phyloP scores from a whole-genome alignment of 2,329 filamentous ascomycete species.

The Pyrenophora teres region DNA sequence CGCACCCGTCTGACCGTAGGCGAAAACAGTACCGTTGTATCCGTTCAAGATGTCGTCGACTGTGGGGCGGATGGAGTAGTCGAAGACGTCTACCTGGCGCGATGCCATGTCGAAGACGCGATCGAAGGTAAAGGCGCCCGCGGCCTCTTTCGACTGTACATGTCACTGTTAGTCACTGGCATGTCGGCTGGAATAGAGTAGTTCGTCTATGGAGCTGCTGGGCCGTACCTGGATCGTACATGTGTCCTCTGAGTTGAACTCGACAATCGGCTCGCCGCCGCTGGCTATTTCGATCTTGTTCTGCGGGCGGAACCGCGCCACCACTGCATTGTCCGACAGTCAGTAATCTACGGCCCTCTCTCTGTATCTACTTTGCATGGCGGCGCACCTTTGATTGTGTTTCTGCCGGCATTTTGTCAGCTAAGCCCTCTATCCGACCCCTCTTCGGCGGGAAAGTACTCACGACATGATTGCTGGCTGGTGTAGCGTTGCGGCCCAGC shows the following conservation, averaged over 20 bases:
- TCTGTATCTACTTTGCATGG: background rate
- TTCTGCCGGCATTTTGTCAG: conserved; percentile 49
- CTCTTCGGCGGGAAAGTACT: conserved; percentile 23
- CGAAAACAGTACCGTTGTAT: conserved; percentile 98
- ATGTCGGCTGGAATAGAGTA: too few species aligned
- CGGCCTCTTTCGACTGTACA: conserved; percentile 75
- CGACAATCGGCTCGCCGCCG: conserved; percentile 89
- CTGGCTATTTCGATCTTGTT: conserved; percentile 91
- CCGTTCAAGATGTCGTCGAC: conserved; percentile 98
- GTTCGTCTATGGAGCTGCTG: background rate
- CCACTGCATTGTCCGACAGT: conserved; percentile 62
- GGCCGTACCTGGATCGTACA: conserved; percentile 77
- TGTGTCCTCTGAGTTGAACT: conserved; percentile 86
- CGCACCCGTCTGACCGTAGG: conserved; percentile 96
- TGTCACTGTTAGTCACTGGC: conserved; percentile 20
- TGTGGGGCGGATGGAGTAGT: conserved; percentile 94
- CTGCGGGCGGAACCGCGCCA: conserved; percentile 96
- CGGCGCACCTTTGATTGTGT: conserved; percentile 53
- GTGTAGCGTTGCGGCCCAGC: conserved; percentile 42
- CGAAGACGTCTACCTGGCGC: conserved; percentile 90
- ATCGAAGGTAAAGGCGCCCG: conserved; percentile 89
- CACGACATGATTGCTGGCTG: conserved; percentile 46
- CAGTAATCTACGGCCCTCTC: conserved; percentile 20
- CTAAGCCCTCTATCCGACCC: conserved; percentile 31
- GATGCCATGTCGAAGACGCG: conserved; percentile 95